phyloP scores from a whole-genome alignment of 257 asterid genomes.

The Solanum lignicaule region DNA sequence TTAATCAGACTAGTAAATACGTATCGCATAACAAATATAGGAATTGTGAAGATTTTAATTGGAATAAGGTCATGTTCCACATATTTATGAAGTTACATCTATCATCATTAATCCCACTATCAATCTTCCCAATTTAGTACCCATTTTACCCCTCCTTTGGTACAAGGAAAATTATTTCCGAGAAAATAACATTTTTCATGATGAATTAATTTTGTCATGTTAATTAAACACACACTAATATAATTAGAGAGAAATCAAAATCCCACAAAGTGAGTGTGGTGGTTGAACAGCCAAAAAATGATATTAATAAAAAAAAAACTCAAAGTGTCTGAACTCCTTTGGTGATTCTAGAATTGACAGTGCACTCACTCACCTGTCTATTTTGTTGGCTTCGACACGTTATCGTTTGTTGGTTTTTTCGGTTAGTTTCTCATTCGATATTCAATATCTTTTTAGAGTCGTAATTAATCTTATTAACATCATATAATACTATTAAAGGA shows the following conservation, averaged over 20 bases:
- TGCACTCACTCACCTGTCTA: neutral
- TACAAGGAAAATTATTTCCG: neutral
- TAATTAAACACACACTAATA: neutral
- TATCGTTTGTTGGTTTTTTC: neutral
- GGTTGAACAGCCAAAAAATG: neutral
- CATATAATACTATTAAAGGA: neutral
- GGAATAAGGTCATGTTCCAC: neutral
- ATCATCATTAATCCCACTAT: constrained; percentile 40
- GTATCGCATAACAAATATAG: neutral
- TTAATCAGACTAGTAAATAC: too few species aligned
- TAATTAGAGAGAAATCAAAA: neutral
- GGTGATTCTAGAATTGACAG: neutral
- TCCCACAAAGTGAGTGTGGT: neutral
- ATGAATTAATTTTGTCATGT: neutral
- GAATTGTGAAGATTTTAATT: neutral
- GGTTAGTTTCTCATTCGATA: neutral
- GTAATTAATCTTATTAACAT: accelerated
- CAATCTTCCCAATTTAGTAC: constrained; percentile 9
- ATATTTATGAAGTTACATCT: constrained; percentile 2
- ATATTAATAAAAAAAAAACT: neutral
- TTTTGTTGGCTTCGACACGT: neutral
- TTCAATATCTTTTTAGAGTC: neutral
- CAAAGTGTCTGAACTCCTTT: neutral
- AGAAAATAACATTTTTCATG: neutral
- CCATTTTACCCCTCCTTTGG: neutral